Conservation (phyloP, 2,329 filamentous ascomycete genomes). For the Aspergillus pseudotamarii region DNA sequence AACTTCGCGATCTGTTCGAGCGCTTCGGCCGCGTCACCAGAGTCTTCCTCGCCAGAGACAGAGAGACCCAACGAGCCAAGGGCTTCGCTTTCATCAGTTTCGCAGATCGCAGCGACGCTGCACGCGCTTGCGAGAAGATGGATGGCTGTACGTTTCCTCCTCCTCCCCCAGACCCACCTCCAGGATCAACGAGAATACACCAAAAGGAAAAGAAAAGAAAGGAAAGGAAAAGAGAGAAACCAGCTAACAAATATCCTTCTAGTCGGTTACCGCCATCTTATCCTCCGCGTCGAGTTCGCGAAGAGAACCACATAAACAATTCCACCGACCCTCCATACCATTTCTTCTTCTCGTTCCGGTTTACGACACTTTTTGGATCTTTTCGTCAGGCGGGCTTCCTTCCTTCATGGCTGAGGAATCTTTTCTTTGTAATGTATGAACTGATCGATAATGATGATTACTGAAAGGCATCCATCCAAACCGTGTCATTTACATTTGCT, state of each 20-base stretch:
- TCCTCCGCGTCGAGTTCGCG: conserved; percentile 56
- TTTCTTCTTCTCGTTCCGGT: conserved; percentile 22
- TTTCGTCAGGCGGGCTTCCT: conserved; percentile 33
- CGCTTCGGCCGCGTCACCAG: conserved; percentile 94
- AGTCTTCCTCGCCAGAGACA: conserved; percentile 97
- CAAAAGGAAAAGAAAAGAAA: not conserved
- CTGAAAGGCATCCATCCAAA: conserved; percentile 33
- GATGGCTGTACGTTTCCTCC: conserved; percentile 71
- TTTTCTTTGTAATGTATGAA: conserved; percentile 38
- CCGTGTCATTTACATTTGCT: conserved; percentile 34
- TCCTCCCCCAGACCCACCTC: not conserved
- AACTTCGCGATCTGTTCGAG: conserved; percentile 97
- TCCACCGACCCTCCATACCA: not conserved
- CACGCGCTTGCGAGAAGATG: conserved; percentile 94
- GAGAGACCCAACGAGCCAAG: conserved; percentile 94
- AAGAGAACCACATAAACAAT: conserved; percentile 47
- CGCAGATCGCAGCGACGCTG: conserved; percentile 84
- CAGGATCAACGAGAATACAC: not conserved
- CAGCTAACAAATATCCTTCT: conserved; percentile 27
- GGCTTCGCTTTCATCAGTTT: conserved; percentile 99
- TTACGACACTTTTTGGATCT: conserved; percentile 35
- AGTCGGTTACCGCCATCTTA: conserved; percentile 57
- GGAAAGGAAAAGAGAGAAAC: not conserved
- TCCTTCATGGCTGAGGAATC: conserved; percentile 30
- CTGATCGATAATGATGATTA: conserved; percentile 42